Percentiles rank a stretch among this genome's conserved stretches.
Conservation (phyloP, 2,329 filamentous ascomycete species). For the Hypoxylon sp. region DNA sequence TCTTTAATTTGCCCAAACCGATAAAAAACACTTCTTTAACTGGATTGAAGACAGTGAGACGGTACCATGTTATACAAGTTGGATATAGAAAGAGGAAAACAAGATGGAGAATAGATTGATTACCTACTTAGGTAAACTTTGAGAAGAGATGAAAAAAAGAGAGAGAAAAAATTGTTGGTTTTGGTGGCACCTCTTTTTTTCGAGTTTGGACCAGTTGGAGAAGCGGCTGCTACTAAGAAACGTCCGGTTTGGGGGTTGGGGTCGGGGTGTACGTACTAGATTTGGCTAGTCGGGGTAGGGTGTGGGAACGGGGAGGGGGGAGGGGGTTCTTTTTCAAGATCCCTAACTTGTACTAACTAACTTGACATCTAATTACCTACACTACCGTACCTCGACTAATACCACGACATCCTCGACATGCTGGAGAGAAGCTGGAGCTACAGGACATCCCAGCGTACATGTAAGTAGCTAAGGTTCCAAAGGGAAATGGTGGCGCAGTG, state of each 20-base stretch:
- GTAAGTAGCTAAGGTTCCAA: background rate
- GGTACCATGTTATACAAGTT: conserved; percentile 3
- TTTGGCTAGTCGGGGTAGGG: conserved; percentile 32
- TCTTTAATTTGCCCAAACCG: conserved; percentile 15
- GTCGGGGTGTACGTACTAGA: conserved; percentile 36
- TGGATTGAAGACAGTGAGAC: conserved; percentile 2
- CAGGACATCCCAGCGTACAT: background rate
- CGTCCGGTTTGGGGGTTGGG: conserved; percentile 41
- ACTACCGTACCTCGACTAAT: too few species aligned
- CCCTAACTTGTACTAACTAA: conserved; percentile 4
- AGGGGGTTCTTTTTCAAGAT: conserved; percentile 26
- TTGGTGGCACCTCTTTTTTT: conserved; percentile 32
- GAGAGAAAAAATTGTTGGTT: conserved; percentile 27
- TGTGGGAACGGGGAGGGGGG: conserved; percentile 26
- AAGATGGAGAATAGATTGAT: background rate
- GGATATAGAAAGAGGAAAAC: conserved; percentile 3
- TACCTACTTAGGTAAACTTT: conserved; percentile 2
- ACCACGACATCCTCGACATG: background rate
- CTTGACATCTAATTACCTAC: conserved; percentile 5
- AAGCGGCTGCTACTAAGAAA: conserved; percentile 39
- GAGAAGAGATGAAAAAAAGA: background rate
- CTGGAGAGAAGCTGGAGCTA: background rate
- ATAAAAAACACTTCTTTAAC: background rate
- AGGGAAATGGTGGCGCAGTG: conserved; percentile 25
- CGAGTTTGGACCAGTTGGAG: conserved; percentile 39